Evolutionary conservation across 768 basidiomycete species (phyloP), one percentile per base, ranked within the genome.

Genomic region (Sistotremastrum suecicum): DNA sequence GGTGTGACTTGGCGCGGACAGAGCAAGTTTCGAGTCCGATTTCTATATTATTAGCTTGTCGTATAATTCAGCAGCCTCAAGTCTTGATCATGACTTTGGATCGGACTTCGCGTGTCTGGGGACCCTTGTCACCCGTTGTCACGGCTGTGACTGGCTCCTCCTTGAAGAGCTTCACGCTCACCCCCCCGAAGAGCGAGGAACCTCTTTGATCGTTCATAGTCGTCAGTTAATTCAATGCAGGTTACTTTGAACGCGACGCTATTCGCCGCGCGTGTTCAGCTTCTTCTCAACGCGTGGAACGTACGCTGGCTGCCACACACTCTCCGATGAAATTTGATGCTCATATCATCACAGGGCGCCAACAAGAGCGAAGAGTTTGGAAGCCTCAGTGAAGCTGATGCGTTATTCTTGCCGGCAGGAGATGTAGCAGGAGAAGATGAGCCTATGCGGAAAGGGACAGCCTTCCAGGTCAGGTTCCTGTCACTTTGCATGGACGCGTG

Each of bases 401-500:
- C 80, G 10, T 64, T 90, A 28, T 57, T 88, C 3, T 65, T 89
- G 9, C 58, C 78, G 32, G 78, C 86, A 34, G 87, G 86, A 32
- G 87, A 89, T 51, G 80, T 81, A 28, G 78, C 76, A 0, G 70
- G 73, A 4, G 90, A 97, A 55, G 94, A 97, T 53, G 85, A 87
- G 54, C 79, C 85, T n/a, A 77, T 88, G 54, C 76, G 83, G 48
- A 94, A 90, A 60, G 87, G 90, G 7, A 85, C 84, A 29, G 89
- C 88, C 37, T 74, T 97, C 49, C 94, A 98, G 68, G 94, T 89
- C 50, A 49, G 76, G 20, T 20, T 58, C 32, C 29, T 34, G 49
- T 41, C 35, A 30, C 12, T 20, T 45, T 46, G 5, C 33, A 12
- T 34, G 41, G 47, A 43, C 47, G 51, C 48, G 49, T 47, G 36